These are phyloP conservation scores for Solanum gandarillasii DNA, from an alignment of 257 asterid species.

Conservation along the genomic window DNA sequence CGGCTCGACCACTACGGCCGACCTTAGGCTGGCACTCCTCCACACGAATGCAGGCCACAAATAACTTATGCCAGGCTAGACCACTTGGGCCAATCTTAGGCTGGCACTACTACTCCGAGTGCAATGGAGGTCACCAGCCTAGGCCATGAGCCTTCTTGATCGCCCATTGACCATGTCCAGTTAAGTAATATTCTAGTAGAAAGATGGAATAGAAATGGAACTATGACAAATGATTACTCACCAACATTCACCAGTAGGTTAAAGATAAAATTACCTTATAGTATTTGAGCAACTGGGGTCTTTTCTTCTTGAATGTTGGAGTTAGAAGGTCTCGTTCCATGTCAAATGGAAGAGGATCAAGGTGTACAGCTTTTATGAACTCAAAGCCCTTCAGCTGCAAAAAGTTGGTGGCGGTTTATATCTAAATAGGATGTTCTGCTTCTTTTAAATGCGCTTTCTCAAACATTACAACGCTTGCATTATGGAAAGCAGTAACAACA, in stretches of 20 bases:
- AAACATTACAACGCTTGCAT: background rate
- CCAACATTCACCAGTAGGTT: background rate
- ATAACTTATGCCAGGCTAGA: slow-evolving; percentile 16
- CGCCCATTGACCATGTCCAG: background rate
- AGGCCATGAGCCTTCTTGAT: background rate
- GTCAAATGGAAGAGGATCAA: slow-evolving; percentile 88
- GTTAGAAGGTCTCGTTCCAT: slow-evolving; percentile 92
- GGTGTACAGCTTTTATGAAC: slow-evolving; percentile 68
- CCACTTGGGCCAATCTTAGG: slow-evolving; percentile 30
- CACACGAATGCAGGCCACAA: background rate
- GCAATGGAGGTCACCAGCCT: background rate
- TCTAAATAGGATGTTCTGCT: background rate
- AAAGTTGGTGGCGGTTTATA: background rate
- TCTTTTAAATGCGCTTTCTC: background rate
- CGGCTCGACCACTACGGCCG: slow-evolving; percentile 25
- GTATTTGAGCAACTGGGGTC: slow-evolving; percentile 80
- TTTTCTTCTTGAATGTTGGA: slow-evolving; percentile 88
- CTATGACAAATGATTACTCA: background rate
- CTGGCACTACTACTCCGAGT: slow-evolving; percentile 9
- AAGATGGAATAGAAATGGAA: background rate
- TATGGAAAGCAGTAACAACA: background rate
- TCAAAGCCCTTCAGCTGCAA: slow-evolving; percentile 94
- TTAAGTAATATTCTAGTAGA: background rate
- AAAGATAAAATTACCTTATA: slow-evolving; percentile 50
- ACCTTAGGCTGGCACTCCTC: slow-evolving; percentile 25